phyloP scores from a whole-genome alignment of 2,329 filamentous ascomycete genomes.

The Arthrobotrys musiformis region DNA sequence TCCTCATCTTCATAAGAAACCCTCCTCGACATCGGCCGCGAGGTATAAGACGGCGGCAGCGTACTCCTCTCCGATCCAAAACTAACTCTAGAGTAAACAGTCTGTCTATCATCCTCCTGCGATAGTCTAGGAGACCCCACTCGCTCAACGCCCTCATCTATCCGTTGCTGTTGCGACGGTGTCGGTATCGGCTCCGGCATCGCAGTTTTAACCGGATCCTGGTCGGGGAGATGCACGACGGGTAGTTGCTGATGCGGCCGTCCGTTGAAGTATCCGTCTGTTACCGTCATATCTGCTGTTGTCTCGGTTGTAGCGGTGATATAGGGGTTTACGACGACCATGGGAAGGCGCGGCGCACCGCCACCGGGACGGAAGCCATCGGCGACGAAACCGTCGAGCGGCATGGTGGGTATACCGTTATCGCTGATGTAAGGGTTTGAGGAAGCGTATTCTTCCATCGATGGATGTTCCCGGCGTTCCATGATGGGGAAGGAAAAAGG shows the following conservation, averaged over 20 bases:
- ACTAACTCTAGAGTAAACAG: slow-evolving; percentile 48
- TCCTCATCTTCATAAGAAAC: slow-evolving; percentile 49
- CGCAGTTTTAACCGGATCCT: slow-evolving; percentile 53
- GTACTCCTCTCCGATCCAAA: slow-evolving; percentile 54
- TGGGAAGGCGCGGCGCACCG: slow-evolving; percentile 34
- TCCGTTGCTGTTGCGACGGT: background rate
- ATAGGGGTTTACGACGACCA: slow-evolving; percentile 38
- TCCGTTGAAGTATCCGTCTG: slow-evolving; percentile 55
- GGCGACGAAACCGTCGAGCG: slow-evolving; percentile 36
- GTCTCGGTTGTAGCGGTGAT: slow-evolving; percentile 51
- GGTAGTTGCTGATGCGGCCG: slow-evolving; percentile 49
- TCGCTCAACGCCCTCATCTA: background rate
- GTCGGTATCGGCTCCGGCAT: slow-evolving; percentile 50
- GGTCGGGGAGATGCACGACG: slow-evolving; percentile 37
- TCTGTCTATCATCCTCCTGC: slow-evolving; percentile 43
- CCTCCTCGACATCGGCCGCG: slow-evolving; percentile 30
- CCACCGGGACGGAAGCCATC: slow-evolving; percentile 37
- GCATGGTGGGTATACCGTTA: background rate
- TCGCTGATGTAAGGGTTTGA: slow-evolving; percentile 52
- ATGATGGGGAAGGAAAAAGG: slow-evolving; percentile 13
- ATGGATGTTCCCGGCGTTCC: slow-evolving; percentile 44
- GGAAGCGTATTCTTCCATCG: slow-evolving; percentile 49
- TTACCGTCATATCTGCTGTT: slow-evolving; percentile 47
- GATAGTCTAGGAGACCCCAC: background rate
- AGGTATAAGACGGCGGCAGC: slow-evolving; percentile 51